phyloP scores from a whole-genome alignment of 2,329 filamentous ascomycete genomes.

The Aspergillus sp. region DNA sequence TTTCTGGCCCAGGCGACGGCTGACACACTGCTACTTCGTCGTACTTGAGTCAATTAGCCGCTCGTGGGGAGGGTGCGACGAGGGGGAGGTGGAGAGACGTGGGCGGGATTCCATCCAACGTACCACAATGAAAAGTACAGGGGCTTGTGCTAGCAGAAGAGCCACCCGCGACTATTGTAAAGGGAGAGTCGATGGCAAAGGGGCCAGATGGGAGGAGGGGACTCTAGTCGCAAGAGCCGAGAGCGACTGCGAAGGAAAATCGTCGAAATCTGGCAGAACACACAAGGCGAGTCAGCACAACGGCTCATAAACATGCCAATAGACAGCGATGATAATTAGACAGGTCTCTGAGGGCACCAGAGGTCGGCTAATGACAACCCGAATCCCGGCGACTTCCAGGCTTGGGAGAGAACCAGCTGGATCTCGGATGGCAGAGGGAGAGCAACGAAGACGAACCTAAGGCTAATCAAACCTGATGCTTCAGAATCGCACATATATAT shows the following conservation, averaged over 20 bases:
- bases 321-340: constrained; percentile 10
- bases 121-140: constrained; percentile 25
- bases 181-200: constrained; percentile 20
- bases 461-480: constrained; percentile 15
- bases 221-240: constrained; percentile 28
- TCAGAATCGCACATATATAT: constrained; percentile 22
- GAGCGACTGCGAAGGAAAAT: constrained; percentile 23
- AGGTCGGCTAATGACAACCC: constrained; percentile 12
- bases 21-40: constrained; percentile 21
- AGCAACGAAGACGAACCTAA: constrained; percentile 25
- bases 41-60: constrained; percentile 25
- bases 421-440: constrained; percentile 26
- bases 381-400: constrained; percentile 23
- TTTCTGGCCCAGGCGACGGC: constrained; percentile 18
- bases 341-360: constrained; percentile 10
- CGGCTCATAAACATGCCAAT: constrained; percentile 7
- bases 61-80: constrained; percentile 18
- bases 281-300: constrained; percentile 17
- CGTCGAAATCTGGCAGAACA: constrained; percentile 17
- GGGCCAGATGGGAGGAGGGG: constrained; percentile 19
- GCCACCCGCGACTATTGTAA: constrained; percentile 24
- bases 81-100: constrained; percentile 16
- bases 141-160: constrained; percentile 18
- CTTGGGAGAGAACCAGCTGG: constrained; percentile 16
- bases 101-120: constrained; percentile 27